Base-by-base conservation (phyloP, 208 protist species). In the Acanthamoeba royreba region DNA sequence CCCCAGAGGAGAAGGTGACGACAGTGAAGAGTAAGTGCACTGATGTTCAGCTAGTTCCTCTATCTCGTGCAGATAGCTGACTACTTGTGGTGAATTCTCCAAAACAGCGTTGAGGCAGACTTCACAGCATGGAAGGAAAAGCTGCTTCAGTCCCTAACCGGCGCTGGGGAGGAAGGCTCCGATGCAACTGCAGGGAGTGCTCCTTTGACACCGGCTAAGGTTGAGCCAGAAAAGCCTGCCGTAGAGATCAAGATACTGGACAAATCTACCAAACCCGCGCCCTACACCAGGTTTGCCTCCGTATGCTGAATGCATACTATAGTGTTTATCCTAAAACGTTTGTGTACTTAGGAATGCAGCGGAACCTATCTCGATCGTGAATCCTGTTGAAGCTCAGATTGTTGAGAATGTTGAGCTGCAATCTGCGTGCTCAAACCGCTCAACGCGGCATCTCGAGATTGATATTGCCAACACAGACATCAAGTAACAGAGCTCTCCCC, bases 371-470 rank as follows among this genome's bases (percentile, higher is more conserved):
- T 74, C 63, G 28, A 74, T 74, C 31, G 63, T 74, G 28, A 74
- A 95, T 79, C 94, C 94, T 13, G 89, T 94, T 25, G 22, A 92
- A 17, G 93, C 93, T 1, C 46, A 13, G 0, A 46, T 96, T 19
- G 22, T 33, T 0, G 94, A 93, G 25, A 93, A 96, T 85, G n/a
- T 66, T 31, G 95, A 96, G 58, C 94, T 96, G 22, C 92, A 94
- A 25, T 35, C 72, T 49, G 58, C 85, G 0, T 0, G 25, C 55
- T 69, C 53, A 31, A 91, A 92, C 42, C 96, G 98, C 79, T 98
- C 97, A 46, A 98, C 97, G 72, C 95, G 96, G 7, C 96, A 95
- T 58, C 97, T 99, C 45, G 98, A 98, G 58, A 97, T 99, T 58
- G 96, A 97, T 90, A 96, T 98, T 55, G 87, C 35, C 22, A 81